Evolutionary conservation across 768 basidiomycete species (phyloP).

Genomic region (Mycena galericulata): DNA sequence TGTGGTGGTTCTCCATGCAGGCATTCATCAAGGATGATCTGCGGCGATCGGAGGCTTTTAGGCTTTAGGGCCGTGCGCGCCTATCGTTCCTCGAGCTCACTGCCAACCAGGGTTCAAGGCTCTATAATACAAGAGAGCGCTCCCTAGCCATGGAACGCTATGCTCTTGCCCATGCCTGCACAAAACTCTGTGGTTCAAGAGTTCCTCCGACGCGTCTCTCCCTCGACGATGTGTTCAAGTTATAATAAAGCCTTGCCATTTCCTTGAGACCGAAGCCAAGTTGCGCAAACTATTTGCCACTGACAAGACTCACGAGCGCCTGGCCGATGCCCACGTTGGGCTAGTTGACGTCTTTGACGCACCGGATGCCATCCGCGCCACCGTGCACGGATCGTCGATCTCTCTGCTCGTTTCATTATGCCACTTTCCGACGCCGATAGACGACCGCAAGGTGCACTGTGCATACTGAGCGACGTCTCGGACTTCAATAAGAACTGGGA

Average conservation of each 20-base stretch:
- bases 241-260: too few relatives aligned
- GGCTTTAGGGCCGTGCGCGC: too few relatives aligned
- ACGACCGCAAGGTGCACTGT: slow-evolving; percentile 60
- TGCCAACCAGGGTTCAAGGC: too few relatives aligned
- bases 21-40: too few relatives aligned
- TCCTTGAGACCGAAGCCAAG: slow-evolving; percentile 66
- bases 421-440: slow-evolving; percentile 56
- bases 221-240: slow-evolving; percentile 57
- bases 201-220: slow-evolving; percentile 43
- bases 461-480: slow-evolving; percentile 60
- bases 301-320: slow-evolving; percentile 57
- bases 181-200: slow-evolving; percentile 28
- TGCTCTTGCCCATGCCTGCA: too few relatives aligned
- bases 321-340: slow-evolving; percentile 63
- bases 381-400: slow-evolving; percentile 63
- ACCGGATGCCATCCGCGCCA: slow-evolving; percentile 57
- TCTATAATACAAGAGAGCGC: too few relatives aligned
- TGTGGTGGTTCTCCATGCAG: too few relatives aligned
- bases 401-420: slow-evolving; percentile 63
- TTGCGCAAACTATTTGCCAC: slow-evolving; percentile 67
- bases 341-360: slow-evolving; percentile 70
- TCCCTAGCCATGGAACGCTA: too few relatives aligned
- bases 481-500: slow-evolving; percentile 73
- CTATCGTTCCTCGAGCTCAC: too few relatives aligned
- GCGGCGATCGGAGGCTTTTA: too few relatives aligned